phyloP scores from a whole-genome alignment of 108 stramenopile genomes.

The Chaetoceros tenuissimus region DNA sequence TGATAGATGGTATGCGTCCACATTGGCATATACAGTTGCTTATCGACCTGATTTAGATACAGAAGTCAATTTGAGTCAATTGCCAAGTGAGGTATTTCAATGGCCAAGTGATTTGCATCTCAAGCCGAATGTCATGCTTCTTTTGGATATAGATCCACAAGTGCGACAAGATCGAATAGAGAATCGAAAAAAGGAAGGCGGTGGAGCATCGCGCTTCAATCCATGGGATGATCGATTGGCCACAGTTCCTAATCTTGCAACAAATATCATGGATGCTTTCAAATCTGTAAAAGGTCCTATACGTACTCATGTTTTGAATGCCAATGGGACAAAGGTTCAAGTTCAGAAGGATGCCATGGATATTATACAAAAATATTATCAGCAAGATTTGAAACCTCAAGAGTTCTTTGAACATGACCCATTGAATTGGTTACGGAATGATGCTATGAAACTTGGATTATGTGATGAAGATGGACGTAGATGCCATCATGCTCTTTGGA shows the following conservation, averaged over 20 bases:
- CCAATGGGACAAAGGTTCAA: constrained; percentile 11
- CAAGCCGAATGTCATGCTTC: constrained; percentile 14
- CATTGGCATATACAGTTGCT: constrained; percentile 19
- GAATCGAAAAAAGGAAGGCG: constrained; percentile 6
- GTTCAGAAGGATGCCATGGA: constrained; percentile 3
- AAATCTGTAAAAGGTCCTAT: constrained; percentile 6
- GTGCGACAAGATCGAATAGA: constrained; percentile 16
- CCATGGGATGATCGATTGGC: constrained; percentile 33
- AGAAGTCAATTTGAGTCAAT: neutral
- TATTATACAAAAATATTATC: no score
- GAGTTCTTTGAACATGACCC: no score
- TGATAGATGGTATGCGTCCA: constrained; percentile 24
- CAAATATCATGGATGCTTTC: constrained; percentile 15
- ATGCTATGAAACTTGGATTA: no score
- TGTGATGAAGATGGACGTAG: no score
- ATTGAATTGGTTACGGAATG: no score
- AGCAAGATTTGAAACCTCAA: no score
- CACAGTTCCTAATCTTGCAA: constrained; percentile 12
- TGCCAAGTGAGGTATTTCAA: constrained; percentile 12
- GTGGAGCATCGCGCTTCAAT: constrained; percentile 15
- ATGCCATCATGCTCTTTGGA: no score
- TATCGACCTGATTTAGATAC: neutral
- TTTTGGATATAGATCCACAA: constrained; percentile 16
- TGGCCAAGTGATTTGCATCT: constrained; percentile 24
- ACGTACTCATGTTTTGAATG: constrained; percentile 10